These are phyloP conservation scores for Corylus avellana DNA, from an alignment of 306 rosid genomes.

Conservation along the genomic window DNA sequence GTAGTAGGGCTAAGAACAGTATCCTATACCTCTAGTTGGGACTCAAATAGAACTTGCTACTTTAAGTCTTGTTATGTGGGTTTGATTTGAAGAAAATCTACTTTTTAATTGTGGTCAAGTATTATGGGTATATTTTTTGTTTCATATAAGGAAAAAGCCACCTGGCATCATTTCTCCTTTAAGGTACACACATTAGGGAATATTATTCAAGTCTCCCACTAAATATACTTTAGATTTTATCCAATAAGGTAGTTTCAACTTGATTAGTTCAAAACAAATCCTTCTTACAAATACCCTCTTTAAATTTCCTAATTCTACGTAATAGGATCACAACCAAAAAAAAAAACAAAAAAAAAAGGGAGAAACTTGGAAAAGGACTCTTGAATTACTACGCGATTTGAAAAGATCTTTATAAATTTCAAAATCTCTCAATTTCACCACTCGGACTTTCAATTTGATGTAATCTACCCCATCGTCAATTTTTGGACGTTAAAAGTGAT, in stretches of 20 bases:
- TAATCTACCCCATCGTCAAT: no score
- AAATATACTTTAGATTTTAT: constrained; percentile 49
- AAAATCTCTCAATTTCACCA: no score
- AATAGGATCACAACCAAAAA: not conserved
- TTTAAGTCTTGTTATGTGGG: constrained; percentile 50
- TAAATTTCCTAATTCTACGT: not conserved
- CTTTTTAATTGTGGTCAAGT: constrained; percentile 44
- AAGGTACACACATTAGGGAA: constrained; percentile 38
- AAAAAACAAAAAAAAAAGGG: not conserved
- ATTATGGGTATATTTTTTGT: constrained; percentile 44
- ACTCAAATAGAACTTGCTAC: constrained; percentile 49
- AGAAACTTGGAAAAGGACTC: no score
- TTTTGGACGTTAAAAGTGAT: no score
- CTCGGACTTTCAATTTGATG: no score
- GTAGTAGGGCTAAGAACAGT: constrained; percentile 38
- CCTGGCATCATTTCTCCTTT: constrained; percentile 42
- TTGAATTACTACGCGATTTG: no score
- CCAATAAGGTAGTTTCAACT: constrained; percentile 29
- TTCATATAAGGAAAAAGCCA: constrained; percentile 39
- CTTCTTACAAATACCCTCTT: not conserved
- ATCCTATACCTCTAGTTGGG: constrained; percentile 43
- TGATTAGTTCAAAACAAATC: not conserved
- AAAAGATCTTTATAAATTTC: no score
- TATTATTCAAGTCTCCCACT: constrained; percentile 50
- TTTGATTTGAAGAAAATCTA: constrained; percentile 45